phyloP scores from a whole-genome alignment of 2,329 filamentous ascomycete genomes.

The Eurotiales sp. region DNA sequence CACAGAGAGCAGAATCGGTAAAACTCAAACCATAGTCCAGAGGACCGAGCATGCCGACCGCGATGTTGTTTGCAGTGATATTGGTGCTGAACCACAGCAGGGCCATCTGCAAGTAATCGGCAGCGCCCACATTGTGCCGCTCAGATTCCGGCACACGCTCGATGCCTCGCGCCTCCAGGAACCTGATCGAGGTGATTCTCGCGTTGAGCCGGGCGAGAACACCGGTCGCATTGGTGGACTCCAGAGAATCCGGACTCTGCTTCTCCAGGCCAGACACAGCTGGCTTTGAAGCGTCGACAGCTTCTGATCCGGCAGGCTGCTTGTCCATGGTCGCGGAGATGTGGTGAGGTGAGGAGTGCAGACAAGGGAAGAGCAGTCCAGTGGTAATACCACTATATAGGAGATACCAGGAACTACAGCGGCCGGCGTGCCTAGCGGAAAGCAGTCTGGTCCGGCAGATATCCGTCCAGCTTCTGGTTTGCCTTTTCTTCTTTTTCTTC shows the following conservation, averaged over 20 bases:
- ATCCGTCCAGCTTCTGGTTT: too few species aligned
- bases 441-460: too few species aligned
- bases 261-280: conserved; percentile 3
- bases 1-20: conserved; percentile 37
- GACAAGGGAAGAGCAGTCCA: too few species aligned
- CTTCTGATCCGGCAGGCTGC: neutral
- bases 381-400: too few species aligned
- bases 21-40: conserved; percentile 38
- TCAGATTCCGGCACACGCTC: conserved; percentile 15
- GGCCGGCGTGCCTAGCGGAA: too few species aligned
- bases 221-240: neutral
- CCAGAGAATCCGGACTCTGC: neutral
- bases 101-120: conserved; percentile 23
- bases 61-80: conserved; percentile 39
- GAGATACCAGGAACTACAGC: too few species aligned
- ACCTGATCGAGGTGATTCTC: conserved; percentile 11
- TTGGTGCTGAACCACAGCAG: conserved; percentile 39
- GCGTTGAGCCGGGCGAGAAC: conserved; percentile 9
- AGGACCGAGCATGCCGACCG: conserved; percentile 41
- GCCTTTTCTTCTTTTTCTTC: too few species aligned
- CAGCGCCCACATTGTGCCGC: conserved; percentile 14
- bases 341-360: too few species aligned
- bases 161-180: conserved; percentile 15
- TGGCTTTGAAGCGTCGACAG: neutral
- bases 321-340: conserved; percentile 15